A percentile compares a stretch with the other conserved stretches of the same genome.
These are phyloP conservation scores for Serendipita indica DNA, from an alignment of 768 basidiomycete genomes.

Conservation along the genomic window DNA sequence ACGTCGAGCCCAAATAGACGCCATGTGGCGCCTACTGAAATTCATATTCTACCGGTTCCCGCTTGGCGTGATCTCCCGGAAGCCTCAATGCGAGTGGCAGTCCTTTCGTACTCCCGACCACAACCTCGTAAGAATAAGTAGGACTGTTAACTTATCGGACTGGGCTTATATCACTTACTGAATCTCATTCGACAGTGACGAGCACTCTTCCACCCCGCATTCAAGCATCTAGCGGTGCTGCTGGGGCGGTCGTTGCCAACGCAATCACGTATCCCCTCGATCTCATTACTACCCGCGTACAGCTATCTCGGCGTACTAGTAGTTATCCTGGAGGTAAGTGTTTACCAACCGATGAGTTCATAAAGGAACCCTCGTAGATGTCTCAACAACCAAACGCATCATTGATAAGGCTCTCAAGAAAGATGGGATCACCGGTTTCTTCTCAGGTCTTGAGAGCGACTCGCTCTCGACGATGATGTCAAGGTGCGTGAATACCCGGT, in stretches of 20 bases:
- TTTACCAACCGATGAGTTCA: neutral
- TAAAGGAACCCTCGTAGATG: slow-evolving; percentile 17
- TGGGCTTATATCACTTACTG: neutral
- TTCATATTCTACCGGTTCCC: neutral
- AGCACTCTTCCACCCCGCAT: slow-evolving; percentile 43
- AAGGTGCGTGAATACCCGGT: slow-evolving; percentile 27
- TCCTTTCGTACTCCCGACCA: neutral
- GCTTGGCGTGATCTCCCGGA: neutral
- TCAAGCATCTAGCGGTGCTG: slow-evolving; percentile 42
- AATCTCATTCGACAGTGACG: slow-evolving; percentile 27
- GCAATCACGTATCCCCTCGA: slow-evolving; percentile 42
- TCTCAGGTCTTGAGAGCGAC: slow-evolving; percentile 38
- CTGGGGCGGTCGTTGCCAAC: slow-evolving; percentile 42
- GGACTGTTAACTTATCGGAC: neutral
- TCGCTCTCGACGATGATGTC: slow-evolving; percentile 39
- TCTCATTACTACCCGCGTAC: slow-evolving; percentile 38
- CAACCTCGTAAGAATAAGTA: neutral
- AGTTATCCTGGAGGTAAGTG: slow-evolving; percentile 17
- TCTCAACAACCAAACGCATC: slow-evolving; percentile 22
- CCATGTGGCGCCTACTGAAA: neutral
- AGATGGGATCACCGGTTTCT: slow-evolving; percentile 33
- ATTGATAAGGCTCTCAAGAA: slow-evolving; percentile 26
- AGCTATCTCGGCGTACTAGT: slow-evolving; percentile 24
- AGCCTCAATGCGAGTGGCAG: neutral
- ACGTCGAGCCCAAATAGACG: too few species aligned